Conservation (phyloP, 108 stramenopile genomes). For the Pseudonitzschia pungens region DNA sequence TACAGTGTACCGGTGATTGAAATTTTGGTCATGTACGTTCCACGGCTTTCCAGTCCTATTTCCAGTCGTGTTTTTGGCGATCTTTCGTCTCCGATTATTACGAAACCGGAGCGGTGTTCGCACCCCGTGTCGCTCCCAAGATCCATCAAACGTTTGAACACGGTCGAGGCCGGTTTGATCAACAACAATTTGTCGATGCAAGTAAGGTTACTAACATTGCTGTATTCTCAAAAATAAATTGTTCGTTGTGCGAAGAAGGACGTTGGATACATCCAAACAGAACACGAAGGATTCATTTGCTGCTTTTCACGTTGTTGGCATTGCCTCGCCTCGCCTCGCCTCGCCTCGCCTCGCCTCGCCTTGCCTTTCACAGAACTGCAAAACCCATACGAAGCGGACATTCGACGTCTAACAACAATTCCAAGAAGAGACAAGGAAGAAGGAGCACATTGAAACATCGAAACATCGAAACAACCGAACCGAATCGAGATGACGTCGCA, state of each 20-base stretch:
- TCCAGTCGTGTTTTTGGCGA: not conserved
- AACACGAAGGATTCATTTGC: too few species aligned
- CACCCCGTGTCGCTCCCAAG: not conserved
- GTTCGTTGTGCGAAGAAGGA: not conserved
- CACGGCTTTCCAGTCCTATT: not conserved
- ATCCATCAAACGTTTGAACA: not conserved
- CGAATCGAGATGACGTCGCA: constrained; percentile 5
- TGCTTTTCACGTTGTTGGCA: too few species aligned
- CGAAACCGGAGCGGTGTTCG: not conserved
- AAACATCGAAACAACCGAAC: not conserved
- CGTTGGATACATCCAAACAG: too few species aligned
- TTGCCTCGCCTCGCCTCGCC: not conserved
- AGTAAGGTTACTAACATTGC: too few species aligned
- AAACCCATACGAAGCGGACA: not conserved
- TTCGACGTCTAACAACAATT: not conserved
- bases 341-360: not conserved
- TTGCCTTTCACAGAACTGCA: not conserved
- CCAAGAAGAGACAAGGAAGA: not conserved
- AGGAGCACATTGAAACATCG: not conserved
- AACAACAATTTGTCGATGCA: not conserved
- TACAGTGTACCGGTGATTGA: too few species aligned
- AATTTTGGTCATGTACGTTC: not conserved
- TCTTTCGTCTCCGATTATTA: not conserved
- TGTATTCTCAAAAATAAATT: not conserved
- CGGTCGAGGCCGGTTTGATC: not conserved